Evolutionary conservation across 192 early-diverging fungal species (phyloP).

Genomic region (Irineochytrium annulatum): DNA sequence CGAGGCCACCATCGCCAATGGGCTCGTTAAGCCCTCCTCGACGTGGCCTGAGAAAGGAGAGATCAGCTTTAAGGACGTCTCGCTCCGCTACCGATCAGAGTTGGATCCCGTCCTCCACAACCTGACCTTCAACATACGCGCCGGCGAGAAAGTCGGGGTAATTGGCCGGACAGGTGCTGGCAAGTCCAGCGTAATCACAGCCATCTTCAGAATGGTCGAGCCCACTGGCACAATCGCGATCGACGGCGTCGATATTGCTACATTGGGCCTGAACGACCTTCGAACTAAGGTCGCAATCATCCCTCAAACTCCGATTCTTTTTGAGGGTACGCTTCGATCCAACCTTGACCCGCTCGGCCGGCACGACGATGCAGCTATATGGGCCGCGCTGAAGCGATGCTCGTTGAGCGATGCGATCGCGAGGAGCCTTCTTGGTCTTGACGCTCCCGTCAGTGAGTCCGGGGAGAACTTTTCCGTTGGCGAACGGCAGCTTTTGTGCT

Average conservation of each 20-base stretch:
- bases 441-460: conserved; percentile 31
- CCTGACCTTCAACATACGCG: conserved; percentile 28
- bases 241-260: conserved; percentile 54
- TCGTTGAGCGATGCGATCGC: conserved; percentile 36
- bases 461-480: conserved; percentile 46
- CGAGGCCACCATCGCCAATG: not conserved
- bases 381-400: conserved; percentile 49
- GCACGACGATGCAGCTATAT: conserved; percentile 61
- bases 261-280: conserved; percentile 37
- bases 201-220: conserved; percentile 58
- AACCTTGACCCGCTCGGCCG: conserved; percentile 65
- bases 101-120: conserved; percentile 28
- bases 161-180: conserved; percentile 54
- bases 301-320: conserved; percentile 57
- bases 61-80: conserved; percentile 33
- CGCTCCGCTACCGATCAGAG: conserved; percentile 32
- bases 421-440: conserved; percentile 18
- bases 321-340: conserved; percentile 45
- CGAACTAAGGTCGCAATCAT: conserved; percentile 43
- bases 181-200: conserved; percentile 38
- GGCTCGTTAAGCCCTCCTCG: not conserved
- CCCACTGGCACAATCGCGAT: conserved; percentile 51
- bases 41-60: conserved; percentile 42
- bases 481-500: conserved; percentile 48
- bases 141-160: conserved; percentile 46